Base-by-base conservation (phyloP, 306 rosid species). In the Vigna hirtella region DNA sequence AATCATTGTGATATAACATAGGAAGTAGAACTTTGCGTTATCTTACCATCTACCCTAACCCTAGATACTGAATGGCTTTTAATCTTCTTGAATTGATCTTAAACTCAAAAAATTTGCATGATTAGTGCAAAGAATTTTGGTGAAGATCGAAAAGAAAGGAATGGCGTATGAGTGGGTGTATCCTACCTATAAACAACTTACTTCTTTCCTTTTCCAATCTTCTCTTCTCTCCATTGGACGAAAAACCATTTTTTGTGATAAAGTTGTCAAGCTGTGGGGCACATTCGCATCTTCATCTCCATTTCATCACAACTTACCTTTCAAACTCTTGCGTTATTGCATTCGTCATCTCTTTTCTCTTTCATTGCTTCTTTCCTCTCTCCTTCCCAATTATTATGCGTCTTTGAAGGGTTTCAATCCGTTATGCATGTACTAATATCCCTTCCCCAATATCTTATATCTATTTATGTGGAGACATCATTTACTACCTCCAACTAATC, bases 311-410 rank as follows among this genome's bases (percentile, higher is more conserved):
- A 8, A 67, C 55, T 59, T 73, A 26, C 14, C 78, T 86, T 78
- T 84, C 86, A 56, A 9, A 13, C 26, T 71, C 81, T 82, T 56
- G 67, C 90, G 90, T 82, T 67, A 73, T 68, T 73, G 86, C 90
- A 38, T 77, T 82, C 83, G 86, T 87, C 88, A 84, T n/a, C 52
- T 49, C 52, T 20, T 65, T 55, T 55, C 30, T 53, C 57, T 55
- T 45, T 52, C 18, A 78, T 59, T 83, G 73, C 55, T 61, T 61
- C 45, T 52, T 83, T 58, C 63, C 73, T 42, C 63, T 9, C 76
- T 65, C 72, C 53, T 3, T 75, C 52, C 6, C 74, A 71, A 72
- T 75, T 71, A 74, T 69, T 81, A 17, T 55, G 73, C 17, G 3
- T 22, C 77, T 76, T 72, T 77, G 2, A 67, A 72, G 74, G 72